These are phyloP conservation scores for Lactarius pseudohatsudake DNA, from an alignment of 768 basidiomycete genomes.

Conservation along the genomic window DNA sequence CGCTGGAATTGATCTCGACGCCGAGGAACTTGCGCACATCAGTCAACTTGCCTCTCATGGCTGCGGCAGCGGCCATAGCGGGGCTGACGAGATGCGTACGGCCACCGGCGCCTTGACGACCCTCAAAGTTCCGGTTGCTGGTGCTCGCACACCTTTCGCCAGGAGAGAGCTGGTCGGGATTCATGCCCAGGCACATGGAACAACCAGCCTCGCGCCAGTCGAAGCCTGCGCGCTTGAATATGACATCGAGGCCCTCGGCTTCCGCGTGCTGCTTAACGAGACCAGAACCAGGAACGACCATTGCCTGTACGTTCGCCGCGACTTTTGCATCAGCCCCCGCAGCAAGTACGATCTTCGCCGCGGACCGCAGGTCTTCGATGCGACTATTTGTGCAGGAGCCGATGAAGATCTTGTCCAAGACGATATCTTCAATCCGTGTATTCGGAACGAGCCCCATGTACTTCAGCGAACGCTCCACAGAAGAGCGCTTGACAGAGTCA, in stretches of 20 bases:
- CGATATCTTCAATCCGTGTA: slow-evolving; percentile 55
- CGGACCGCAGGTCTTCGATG: slow-evolving; percentile 64
- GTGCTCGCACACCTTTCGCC: slow-evolving; percentile 61
- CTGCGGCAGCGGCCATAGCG: slow-evolving; percentile 69
- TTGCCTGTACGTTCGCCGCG: slow-evolving; percentile 53
- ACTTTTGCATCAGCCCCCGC: slow-evolving; percentile 53
- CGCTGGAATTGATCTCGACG: slow-evolving; percentile 31
- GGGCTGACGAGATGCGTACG: slow-evolving; percentile 63
- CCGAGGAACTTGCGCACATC: slow-evolving; percentile 57
- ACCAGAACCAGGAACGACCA: slow-evolving; percentile 69
- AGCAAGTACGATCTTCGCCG: slow-evolving; percentile 54
- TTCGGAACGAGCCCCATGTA: slow-evolving; percentile 62
- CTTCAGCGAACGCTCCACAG: slow-evolving; percentile 51
- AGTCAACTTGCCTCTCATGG: slow-evolving; percentile 56
- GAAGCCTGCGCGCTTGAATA: slow-evolving; percentile 65
- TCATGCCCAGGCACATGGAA: slow-evolving; percentile 74
- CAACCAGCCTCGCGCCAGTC: slow-evolving; percentile 71
- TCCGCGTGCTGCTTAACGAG: slow-evolving; percentile 66
- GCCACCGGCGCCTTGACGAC: slow-evolving; percentile 60
- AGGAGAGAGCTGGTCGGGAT: slow-evolving; percentile 62
- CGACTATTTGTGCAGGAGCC: slow-evolving; percentile 69
- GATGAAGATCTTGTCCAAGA: slow-evolving; percentile 65
- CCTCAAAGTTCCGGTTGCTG: slow-evolving; percentile 68
- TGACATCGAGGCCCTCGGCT: slow-evolving; percentile 59
- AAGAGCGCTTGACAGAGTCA: slow-evolving; percentile 46